Conservation (phyloP, 2,329 filamentous ascomycete genomes). For the Scolecobasidium constrictum region DNA sequence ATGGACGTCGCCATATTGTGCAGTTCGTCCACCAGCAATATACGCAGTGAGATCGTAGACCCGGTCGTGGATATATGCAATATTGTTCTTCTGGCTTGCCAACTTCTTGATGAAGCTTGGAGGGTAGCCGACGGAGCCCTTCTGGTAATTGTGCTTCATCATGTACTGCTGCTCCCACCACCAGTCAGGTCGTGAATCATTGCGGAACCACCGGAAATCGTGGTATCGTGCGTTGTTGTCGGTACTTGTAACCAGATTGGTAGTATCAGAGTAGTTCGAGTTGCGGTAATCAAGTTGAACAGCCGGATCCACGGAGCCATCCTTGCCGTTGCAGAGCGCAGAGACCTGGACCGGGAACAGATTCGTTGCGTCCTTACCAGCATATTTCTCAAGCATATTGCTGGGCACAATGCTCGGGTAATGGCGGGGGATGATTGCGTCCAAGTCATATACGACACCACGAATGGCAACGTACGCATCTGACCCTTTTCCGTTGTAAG, state of each 20-base stretch:
- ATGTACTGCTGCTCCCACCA: conserved; percentile 79
- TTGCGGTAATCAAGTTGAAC: conserved; percentile 79
- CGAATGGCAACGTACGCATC: conserved; percentile 70
- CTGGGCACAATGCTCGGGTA: conserved; percentile 58
- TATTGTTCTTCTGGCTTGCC: conserved; percentile 50
- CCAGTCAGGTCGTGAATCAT: conserved; percentile 81
- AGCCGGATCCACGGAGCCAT: conserved; percentile 54
- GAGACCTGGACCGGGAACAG: conserved; percentile 93
- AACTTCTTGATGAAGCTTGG: conserved; percentile 64
- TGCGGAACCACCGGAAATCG: conserved; percentile 79
- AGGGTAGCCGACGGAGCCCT: conserved; percentile 79
- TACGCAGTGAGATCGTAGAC: conserved; percentile 91
- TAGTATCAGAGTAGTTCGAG: conserved; percentile 61
- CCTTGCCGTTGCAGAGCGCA: conserved; percentile 71
- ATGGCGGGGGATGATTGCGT: conserved; percentile 60
- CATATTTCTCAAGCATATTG: conserved; percentile 64
- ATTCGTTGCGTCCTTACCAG: conserved; percentile 72
- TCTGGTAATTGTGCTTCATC: conserved; percentile 68
- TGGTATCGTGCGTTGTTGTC: conserved; percentile 76
- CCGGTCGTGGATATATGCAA: conserved; percentile 67
- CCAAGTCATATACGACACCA: conserved; percentile 79
- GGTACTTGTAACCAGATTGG: conserved; percentile 50
- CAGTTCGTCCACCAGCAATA: conserved; percentile 58
- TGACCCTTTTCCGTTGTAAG: conserved; percentile 60
- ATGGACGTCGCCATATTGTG: conserved; percentile 46